These are phyloP conservation scores for Selaginella moellendorffii DNA, from an alignment of 75 land plant species.

Conservation along the genomic window DNA sequence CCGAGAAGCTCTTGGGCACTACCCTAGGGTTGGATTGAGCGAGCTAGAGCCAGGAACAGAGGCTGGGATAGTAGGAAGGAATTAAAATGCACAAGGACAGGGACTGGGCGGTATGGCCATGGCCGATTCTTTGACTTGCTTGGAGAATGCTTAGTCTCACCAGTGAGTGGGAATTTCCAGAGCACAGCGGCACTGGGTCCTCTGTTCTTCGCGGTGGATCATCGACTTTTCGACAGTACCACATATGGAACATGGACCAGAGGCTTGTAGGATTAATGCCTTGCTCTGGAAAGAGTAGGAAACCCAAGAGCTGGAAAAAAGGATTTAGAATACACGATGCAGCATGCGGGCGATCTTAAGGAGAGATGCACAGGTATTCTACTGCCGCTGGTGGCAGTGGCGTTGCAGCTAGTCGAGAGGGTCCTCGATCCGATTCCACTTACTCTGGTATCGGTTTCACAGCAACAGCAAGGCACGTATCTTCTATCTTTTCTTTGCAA, in stretches of 20 bases:
- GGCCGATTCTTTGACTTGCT: too few species aligned
- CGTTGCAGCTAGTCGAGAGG: slow-evolving; percentile 14
- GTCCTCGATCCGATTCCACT: slow-evolving; percentile 19
- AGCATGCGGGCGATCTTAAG: slow-evolving; percentile 17
- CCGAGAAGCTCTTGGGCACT: too few species aligned
- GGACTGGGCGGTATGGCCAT: too few species aligned
- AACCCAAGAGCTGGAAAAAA: not conserved
- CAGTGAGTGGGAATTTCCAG: too few species aligned
- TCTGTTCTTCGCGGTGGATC: too few species aligned
- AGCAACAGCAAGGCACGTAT: slow-evolving; percentile 13
- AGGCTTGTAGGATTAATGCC: not conserved
- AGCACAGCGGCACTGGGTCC: too few species aligned
- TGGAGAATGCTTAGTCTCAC: too few species aligned
- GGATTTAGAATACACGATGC: not conserved
- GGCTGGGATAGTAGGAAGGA: too few species aligned
- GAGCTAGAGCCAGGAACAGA: too few species aligned
- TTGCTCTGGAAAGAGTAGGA: not conserved
- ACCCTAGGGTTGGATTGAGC: too few species aligned
- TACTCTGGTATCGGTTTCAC: slow-evolving; percentile 14
- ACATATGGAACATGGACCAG: not conserved
- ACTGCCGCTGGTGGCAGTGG: slow-evolving; percentile 24
- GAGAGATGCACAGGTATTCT: slow-evolving; percentile 29
- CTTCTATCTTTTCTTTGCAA: not conserved
- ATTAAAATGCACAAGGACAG: too few species aligned
- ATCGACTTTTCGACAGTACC: too few species aligned